Evolutionary conservation across 2,329 filamentous ascomycete genomes (phyloP).

Genomic region (Sporothrix sp.): DNA sequence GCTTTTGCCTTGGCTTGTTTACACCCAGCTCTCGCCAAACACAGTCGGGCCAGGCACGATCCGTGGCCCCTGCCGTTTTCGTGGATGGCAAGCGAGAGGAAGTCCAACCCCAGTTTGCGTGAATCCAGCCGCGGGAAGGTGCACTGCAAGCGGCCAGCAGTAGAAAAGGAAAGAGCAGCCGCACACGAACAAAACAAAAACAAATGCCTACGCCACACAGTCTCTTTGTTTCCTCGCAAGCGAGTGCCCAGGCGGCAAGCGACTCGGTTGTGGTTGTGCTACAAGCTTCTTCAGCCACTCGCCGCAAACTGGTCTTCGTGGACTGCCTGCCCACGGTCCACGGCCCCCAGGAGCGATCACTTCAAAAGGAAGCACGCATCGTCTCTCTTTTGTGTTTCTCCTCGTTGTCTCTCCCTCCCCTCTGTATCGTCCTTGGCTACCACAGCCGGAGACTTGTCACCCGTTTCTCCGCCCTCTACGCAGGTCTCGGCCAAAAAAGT

Average conservation of each 20-base stretch:
- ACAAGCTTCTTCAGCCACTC: too few species aligned
- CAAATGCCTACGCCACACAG: background rate
- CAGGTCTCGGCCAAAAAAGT: background rate
- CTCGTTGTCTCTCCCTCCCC: background rate
- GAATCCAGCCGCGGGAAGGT: background rate
- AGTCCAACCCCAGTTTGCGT: background rate
- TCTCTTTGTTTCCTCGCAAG: background rate
- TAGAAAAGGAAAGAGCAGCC: background rate
- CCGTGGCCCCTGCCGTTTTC: too few species aligned
- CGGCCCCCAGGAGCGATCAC: too few species aligned
- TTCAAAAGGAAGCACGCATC: too few species aligned
- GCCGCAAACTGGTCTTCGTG: too few species aligned
- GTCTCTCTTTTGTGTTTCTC: too few species aligned
- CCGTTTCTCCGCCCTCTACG: too few species aligned
- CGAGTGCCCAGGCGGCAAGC: background rate
- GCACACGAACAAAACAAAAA: background rate
- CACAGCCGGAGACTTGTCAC: background rate
- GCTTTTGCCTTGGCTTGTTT: too few species aligned
- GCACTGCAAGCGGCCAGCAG: background rate
- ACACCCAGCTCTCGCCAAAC: too few species aligned
- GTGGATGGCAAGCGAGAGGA: background rate
- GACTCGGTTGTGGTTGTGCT: constrained; percentile 6
- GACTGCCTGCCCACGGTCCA: too few species aligned
- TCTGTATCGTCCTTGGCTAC: background rate
- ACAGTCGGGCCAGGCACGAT: too few species aligned